These are phyloP conservation scores for Toxoplasma gondii DNA, from an alignment of 169 alveolate genomes.

Conservation along the genomic window DNA sequence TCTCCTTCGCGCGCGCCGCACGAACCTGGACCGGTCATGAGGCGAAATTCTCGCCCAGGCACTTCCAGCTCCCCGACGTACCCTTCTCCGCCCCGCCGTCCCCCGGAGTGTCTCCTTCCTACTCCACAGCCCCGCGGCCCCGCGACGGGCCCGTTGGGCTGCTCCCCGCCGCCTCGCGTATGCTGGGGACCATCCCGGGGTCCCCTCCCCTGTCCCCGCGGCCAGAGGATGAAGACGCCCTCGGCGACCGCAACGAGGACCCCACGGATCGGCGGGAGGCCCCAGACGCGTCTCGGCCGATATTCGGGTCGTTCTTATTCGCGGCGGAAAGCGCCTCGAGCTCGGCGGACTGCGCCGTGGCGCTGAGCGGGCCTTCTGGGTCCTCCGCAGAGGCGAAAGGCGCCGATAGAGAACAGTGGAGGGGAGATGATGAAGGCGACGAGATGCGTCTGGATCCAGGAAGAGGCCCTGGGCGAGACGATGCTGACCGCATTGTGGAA, in stretches of 20 bases:
- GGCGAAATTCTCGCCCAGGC: background rate
- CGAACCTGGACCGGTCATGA: background rate
- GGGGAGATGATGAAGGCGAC: background rate
- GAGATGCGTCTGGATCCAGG: no score
- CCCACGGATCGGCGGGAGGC: background rate
- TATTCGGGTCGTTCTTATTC: no score
- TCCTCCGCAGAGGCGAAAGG: background rate
- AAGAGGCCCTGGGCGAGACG: background rate
- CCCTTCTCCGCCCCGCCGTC: background rate
- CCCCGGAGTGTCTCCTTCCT: background rate
- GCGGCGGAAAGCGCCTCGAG: no score
- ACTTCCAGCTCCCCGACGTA: background rate
- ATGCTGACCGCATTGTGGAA: background rate
- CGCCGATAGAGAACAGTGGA: background rate
- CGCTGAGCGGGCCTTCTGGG: no score
- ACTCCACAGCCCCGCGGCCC: no score
- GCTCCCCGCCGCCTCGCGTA: no score
- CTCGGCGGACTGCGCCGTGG: no score
- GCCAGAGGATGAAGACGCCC: background rate
- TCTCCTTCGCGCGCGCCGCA: background rate
- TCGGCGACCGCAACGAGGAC: background rate
- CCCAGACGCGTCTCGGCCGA: background rate
- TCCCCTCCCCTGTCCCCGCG: background rate
- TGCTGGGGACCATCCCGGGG: background rate
- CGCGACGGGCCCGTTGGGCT: no score